Evolutionary conservation across 305 asterid genomes (phyloP), one percentile per base, ranked within the genome.

Genomic region (Rubia tinctorum): DNA sequence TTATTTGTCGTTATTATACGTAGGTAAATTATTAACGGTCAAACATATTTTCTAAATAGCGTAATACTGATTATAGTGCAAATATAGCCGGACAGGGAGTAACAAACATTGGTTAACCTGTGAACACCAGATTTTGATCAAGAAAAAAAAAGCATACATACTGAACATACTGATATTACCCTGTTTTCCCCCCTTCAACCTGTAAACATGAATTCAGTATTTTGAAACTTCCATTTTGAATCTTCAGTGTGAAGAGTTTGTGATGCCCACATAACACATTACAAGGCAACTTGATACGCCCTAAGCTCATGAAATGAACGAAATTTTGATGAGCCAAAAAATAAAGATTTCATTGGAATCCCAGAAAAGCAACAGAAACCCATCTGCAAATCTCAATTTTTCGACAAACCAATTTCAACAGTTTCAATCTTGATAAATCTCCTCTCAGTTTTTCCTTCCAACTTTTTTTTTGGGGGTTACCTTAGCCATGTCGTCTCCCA

Each of bases 401-500:
- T 14, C 51, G 7, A 68, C 8, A 44, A 45, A 25, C 71, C 71
- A 42, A 45, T 3, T 39, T 44, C 23, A 4, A 65, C 40, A 23
- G 51, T 65, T 65, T 42, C 69, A 39, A 65, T 65, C 69, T 65
- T 40, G 30, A 65, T 8, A 39, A 40, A 39, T 39, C 30, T 65
- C 45, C 60, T 53, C 60, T 7, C 60, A 53, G 60, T 18, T 49
- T 40, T 14, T 53, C 61, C 61, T 20, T 56, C 61, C 13, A 56
- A 8, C 58, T 17, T 23, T 25, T 8, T 5, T 17, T 5, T 6
- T 17, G 39, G 39, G 39, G 55, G 27, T 17, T 47, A 42, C 20
- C 25, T 6, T 12, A 68, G 69, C 53, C 55, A 91, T 90, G 97
- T 81, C 97, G 58, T 89, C 96, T 68, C 96, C 93, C n/a, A 95